Conservation (phyloP, 2,329 filamentous ascomycete genomes). For the Talaromyces atroroseus region DNA sequence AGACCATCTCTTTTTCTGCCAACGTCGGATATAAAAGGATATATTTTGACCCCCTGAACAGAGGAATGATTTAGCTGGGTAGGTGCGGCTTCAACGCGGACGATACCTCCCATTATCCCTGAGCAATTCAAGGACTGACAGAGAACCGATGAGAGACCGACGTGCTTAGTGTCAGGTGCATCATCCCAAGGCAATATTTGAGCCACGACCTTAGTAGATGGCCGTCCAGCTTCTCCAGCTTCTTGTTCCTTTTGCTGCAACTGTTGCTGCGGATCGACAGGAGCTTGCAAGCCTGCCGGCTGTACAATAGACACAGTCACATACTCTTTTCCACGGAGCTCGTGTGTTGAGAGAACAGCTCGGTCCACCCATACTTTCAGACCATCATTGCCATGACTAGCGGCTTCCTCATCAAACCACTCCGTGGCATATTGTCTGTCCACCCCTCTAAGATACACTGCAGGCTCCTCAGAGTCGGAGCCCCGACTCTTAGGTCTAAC, state of each 20-base stretch:
- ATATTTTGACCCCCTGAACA: constrained; percentile 67
- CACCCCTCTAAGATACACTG: constrained; percentile 72
- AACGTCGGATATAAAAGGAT: constrained; percentile 63
- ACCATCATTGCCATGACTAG: constrained; percentile 50
- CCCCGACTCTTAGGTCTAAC: constrained; percentile 53
- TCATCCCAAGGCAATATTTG: constrained; percentile 75
- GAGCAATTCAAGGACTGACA: constrained; percentile 67
- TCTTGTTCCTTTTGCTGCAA: constrained; percentile 59
- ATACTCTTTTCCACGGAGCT: constrained; percentile 70
- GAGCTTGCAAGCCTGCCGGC: constrained; percentile 68
- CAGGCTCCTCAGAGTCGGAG: constrained; percentile 56
- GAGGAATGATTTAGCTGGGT: constrained; percentile 62
- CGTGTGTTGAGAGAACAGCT: constrained; percentile 65
- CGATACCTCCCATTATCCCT: constrained; percentile 75
- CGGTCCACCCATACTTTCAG: constrained; percentile 81
- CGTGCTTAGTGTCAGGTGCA: constrained; percentile 73
- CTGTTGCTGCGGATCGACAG: constrained; percentile 63
- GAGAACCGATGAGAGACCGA: constrained; percentile 70
- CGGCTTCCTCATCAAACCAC: constrained; percentile 69
- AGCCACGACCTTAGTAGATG: constrained; percentile 67
- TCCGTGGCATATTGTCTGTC: constrained; percentile 64
- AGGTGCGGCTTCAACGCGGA: constrained; percentile 80
- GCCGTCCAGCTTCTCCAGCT: constrained; percentile 51
- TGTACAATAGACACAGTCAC: constrained; percentile 81
- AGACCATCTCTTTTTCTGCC: constrained; percentile 60